Percentiles rank a stretch among this genome's conserved stretches.
phyloP scores from a whole-genome alignment of 2,329 filamentous ascomycete species.

The Talaromyces marneffei region DNA sequence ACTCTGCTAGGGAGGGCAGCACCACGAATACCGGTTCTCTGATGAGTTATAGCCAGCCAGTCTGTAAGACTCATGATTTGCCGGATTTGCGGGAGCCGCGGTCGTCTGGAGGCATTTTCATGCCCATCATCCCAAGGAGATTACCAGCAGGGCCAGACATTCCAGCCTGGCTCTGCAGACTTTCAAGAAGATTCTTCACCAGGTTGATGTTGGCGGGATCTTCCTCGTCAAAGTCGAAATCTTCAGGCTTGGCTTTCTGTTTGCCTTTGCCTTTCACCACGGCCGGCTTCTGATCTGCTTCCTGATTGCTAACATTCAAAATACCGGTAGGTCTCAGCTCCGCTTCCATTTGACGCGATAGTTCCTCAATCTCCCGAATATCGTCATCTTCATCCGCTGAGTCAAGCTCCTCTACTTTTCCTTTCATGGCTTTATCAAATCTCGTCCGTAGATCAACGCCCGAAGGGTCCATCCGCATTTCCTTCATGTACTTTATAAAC shows the following conservation, averaged over 20 bases:
- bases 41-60: background rate
- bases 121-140: conserved; percentile 77
- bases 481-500: conserved; percentile 70
- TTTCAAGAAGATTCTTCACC: conserved; percentile 83
- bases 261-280: conserved; percentile 23
- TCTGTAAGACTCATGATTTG: background rate
- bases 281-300: conserved; percentile 17
- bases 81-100: conserved; percentile 16
- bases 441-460: conserved; percentile 25
- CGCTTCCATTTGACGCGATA: conserved; percentile 43
- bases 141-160: conserved; percentile 82
- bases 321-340: conserved; percentile 44
- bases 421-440: conserved; percentile 21
- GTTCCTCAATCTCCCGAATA: conserved; percentile 50
- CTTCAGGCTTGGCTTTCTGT: conserved; percentile 18
- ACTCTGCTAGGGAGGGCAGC: background rate
- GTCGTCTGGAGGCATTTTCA: conserved; percentile 75
- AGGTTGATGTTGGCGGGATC: conserved; percentile 80
- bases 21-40: background rate
- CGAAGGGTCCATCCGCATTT: conserved; percentile 72
- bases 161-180: conserved; percentile 84
- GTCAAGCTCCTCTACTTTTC: conserved; percentile 45
- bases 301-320: conserved; percentile 33
- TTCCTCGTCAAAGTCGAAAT: conserved; percentile 34
- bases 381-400: conserved; percentile 49